Conservation (phyloP, 2,329 filamentous ascomycete genomes). For the Ophiocordyceps camponoti-floridani region DNA sequence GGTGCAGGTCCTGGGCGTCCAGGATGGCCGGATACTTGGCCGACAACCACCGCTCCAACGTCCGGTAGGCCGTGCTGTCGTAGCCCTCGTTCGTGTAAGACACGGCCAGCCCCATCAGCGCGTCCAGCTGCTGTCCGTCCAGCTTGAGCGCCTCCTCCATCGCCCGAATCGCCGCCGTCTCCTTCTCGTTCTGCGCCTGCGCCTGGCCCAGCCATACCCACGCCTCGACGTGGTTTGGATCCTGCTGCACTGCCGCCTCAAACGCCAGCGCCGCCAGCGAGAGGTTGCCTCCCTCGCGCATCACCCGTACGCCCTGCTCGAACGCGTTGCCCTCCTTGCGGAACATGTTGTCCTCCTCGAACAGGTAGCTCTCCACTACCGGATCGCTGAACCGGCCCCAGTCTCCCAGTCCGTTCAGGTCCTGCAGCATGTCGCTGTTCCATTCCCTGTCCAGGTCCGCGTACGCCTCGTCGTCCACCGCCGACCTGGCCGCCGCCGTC, state of each 20-base stretch:
- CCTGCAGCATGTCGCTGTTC: conserved; percentile 39
- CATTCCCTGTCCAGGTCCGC: conserved; percentile 59
- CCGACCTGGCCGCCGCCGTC: conserved; percentile 48
- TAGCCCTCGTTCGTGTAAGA: conserved; percentile 99
- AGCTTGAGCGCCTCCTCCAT: conserved; percentile 80
- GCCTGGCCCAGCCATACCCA: conserved; percentile 86
- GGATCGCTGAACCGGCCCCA: conserved; percentile 55
- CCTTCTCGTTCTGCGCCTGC: conserved; percentile 97
- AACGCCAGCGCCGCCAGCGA: conserved; percentile 88
- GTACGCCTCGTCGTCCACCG: conserved; percentile 47
- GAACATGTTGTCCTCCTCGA: conserved; percentile 89
- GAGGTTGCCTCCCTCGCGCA: conserved; percentile 84
- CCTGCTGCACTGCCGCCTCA: conserved; percentile 84
- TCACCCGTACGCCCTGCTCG: conserved; percentile 81
- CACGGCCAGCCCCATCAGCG: conserved; percentile 87
- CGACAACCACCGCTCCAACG: conserved; percentile 91
- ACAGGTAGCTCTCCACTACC: conserved; percentile 75
- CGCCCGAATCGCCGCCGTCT: conserved; percentile 85
- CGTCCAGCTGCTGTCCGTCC: conserved; percentile 71
- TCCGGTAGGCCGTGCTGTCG: conserved; percentile 90
- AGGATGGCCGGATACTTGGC: conserved; percentile 80
- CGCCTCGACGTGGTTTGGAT: conserved; percentile 72
- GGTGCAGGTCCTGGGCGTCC: conserved; percentile 51
- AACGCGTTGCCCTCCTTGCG: conserved; percentile 67
- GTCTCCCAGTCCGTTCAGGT: conserved; percentile 47